A percentile compares a stretch with the other conserved stretches of the same genome.
phyloP scores from a whole-genome alignment of 2,329 filamentous ascomycete species.

The Paracoccidioides lutzii region DNA sequence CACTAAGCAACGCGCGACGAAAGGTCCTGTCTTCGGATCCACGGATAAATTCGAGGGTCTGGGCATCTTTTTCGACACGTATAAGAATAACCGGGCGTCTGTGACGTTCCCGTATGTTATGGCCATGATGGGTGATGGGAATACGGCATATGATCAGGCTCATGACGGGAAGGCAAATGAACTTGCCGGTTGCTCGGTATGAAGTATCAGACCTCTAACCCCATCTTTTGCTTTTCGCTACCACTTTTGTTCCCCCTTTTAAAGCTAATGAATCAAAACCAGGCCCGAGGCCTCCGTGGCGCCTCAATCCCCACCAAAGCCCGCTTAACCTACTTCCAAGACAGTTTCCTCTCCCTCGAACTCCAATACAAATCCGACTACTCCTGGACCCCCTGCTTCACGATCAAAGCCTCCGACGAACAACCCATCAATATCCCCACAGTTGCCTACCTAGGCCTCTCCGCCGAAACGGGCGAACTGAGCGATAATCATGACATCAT shows the following conservation, averaged over 20 bases:
- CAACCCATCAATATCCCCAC: conserved; percentile 66
- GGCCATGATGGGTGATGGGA: conserved; percentile 92
- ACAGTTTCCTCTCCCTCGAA: conserved; percentile 80
- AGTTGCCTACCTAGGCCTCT: conserved; percentile 52
- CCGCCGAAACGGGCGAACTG: conserved; percentile 78
- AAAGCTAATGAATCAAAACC: neutral
- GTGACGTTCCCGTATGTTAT: conserved; percentile 95
- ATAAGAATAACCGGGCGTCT: conserved; percentile 97
- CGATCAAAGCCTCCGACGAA: conserved; percentile 45
- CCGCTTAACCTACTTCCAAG: conserved; percentile 88
- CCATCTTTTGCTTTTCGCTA: conserved; percentile 2
- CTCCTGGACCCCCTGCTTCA: conserved; percentile 84
- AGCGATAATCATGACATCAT: conserved; percentile 97
- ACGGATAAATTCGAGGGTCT: conserved; percentile 84
- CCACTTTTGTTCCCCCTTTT: conserved; percentile 1
- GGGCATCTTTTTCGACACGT: conserved; percentile 93
- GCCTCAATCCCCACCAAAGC: conserved; percentile 69
- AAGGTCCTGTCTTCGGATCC: conserved; percentile 77
- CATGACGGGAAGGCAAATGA: conserved; percentile 91
- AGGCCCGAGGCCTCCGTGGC: conserved; percentile 76
- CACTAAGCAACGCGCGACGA: conserved; percentile 74
- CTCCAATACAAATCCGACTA: conserved; percentile 86
- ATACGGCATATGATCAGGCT: conserved; percentile 79
- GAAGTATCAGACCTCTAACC: conserved; percentile 10
- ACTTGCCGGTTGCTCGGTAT: conserved; percentile 77